A percentile compares a stretch with the other conserved stretches of the same genome.
Conservation (phyloP, 441 rosid genomes). For the Populus hybrid region DNA sequence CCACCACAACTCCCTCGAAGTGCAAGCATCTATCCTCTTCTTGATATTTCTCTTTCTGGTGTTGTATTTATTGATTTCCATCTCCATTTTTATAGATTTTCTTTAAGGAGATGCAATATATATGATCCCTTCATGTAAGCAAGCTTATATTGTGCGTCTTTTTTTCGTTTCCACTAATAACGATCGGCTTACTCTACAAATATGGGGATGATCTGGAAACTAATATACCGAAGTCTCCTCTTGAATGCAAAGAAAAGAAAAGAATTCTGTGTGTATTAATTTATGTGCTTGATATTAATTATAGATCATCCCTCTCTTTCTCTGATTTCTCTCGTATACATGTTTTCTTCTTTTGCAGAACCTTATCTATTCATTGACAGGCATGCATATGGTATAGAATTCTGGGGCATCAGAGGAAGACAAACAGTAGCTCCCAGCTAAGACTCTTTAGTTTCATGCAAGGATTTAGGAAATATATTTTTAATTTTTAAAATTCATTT, state of each 20-base stretch:
- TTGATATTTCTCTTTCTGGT: background rate
- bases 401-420: background rate
- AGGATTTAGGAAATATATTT: background rate
- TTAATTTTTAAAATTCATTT: too few species aligned
- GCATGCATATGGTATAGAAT: background rate
- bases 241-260: background rate
- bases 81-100: background rate
- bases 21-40: conserved; percentile 12
- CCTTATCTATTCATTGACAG: background rate
- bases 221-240: background rate
- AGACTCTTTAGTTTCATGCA: background rate
- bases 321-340: background rate
- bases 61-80: background rate
- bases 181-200: background rate
- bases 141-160: background rate
- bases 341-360: background rate
- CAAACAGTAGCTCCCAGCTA: background rate
- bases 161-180: background rate
- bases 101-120: background rate
- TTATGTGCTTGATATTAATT: background rate
- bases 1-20: conserved; percentile 4
- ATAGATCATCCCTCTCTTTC: background rate
- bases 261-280: background rate
- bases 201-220: background rate
- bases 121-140: background rate